These are phyloP conservation scores for Larix kaempferi DNA, from an alignment of 75 land plant species.

Conservation along the genomic window DNA sequence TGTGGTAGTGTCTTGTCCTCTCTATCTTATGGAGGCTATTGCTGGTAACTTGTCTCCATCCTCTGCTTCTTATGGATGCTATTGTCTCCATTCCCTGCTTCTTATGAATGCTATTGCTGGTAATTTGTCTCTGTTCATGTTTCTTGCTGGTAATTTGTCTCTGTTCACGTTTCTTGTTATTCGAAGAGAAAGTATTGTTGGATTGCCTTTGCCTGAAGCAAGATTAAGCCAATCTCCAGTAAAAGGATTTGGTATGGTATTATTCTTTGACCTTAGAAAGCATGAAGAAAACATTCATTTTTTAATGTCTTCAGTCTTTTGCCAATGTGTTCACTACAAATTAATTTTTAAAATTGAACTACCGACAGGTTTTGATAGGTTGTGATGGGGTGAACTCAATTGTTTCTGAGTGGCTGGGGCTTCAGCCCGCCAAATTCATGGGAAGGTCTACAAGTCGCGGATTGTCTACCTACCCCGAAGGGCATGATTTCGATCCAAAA, in stretches of 20 bases:
- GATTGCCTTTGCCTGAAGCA: background rate
- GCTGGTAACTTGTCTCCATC: background rate
- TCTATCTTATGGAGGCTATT: background rate
- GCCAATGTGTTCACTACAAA: background rate
- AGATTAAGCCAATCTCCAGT: background rate
- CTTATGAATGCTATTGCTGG: background rate
- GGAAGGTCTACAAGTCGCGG: constrained; percentile 27
- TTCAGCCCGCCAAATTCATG: constrained; percentile 11
- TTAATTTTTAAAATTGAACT: background rate
- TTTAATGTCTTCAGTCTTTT: background rate
- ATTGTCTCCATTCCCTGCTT: background rate
- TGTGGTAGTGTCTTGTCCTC: background rate
- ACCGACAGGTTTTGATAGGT: constrained; percentile 32
- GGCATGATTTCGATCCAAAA: constrained; percentile 18
- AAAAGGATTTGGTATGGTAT: background rate
- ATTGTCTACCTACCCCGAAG: constrained; percentile 30
- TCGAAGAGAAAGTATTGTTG: background rate
- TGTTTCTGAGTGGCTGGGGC: constrained; percentile 26
- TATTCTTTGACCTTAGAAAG: background rate
- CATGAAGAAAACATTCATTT: background rate
- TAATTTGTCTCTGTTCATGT: background rate
- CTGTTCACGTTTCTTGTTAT: background rate
- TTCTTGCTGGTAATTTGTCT: background rate
- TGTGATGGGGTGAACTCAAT: constrained; percentile 50
- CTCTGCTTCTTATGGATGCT: background rate